A percentile compares a stretch with the other conserved stretches of the same genome.
Conservation (phyloP, 2,329 filamentous ascomycete species). For the Aspergillus transmontanensis region DNA sequence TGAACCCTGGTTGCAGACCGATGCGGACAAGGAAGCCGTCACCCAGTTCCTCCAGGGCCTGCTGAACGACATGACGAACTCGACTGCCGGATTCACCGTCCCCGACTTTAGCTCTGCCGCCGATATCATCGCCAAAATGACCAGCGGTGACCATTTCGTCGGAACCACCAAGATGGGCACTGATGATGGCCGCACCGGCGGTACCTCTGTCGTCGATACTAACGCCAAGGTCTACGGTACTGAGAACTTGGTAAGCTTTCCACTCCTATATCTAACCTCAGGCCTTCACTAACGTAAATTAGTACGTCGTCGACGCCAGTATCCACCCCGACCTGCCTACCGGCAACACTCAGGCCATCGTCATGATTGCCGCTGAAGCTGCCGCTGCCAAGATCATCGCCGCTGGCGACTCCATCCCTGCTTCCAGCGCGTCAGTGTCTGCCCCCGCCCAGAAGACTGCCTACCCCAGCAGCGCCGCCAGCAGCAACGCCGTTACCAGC, state of each 20-base stretch:
- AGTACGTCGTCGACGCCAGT: slow-evolving; percentile 66
- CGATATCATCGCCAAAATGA: slow-evolving; percentile 35
- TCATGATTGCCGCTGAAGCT: slow-evolving; percentile 65
- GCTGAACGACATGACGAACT: slow-evolving; percentile 16
- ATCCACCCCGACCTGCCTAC: slow-evolving; percentile 70
- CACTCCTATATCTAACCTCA: no score
- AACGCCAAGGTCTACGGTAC: slow-evolving; percentile 53
- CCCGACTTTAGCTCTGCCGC: slow-evolving; percentile 12
- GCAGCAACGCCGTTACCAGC: not conserved
- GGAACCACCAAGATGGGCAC: slow-evolving; percentile 56
- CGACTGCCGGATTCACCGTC: slow-evolving; percentile 18
- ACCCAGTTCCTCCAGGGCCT: slow-evolving; percentile 18
- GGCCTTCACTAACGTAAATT: not conserved
- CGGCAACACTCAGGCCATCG: slow-evolving; percentile 66
- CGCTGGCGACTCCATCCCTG: slow-evolving; percentile 1
- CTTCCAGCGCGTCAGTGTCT: not conserved
- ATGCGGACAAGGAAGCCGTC: slow-evolving; percentile 17
- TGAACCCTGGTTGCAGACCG: slow-evolving; percentile 19
- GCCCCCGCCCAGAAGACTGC: slow-evolving; percentile 3
- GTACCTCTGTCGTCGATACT: slow-evolving; percentile 20
- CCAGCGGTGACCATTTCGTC: slow-evolving; percentile 49
- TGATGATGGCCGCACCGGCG: slow-evolving; percentile 19
- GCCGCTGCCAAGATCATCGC: slow-evolving; percentile 58
- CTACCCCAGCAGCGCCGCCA: not conserved
- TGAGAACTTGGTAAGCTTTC: slow-evolving; percentile 56